phyloP scores from a whole-genome alignment of 106 monocot genomes.

The Acorus gramineus region DNA sequence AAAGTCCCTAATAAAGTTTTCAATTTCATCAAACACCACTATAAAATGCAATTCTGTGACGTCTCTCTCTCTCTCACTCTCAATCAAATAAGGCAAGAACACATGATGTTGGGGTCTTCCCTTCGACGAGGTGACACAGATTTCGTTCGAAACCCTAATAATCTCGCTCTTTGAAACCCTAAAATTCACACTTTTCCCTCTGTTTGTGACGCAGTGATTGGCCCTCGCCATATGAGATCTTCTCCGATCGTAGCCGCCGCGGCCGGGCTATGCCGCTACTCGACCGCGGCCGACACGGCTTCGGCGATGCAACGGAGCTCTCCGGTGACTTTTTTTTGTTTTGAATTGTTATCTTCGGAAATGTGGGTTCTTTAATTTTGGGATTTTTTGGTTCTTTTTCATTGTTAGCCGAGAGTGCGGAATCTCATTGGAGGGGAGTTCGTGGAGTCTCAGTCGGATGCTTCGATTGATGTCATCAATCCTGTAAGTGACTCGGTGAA shows the following conservation, averaged over 20 bases:
- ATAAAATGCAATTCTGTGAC: too few species aligned
- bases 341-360: background rate
- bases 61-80: too few species aligned
- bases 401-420: constrained; percentile 35
- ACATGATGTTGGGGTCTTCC: constrained; percentile 13
- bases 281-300: constrained; percentile 30
- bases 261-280: constrained; percentile 21
- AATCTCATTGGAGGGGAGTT: constrained; percentile 92
- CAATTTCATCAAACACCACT: too few species aligned
- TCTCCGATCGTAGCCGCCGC: background rate
- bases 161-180: background rate
- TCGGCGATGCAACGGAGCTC: constrained; percentile 14
- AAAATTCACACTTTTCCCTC: background rate
- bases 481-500: constrained; percentile 34
- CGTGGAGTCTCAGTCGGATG: constrained; percentile 54
- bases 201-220: constrained; percentile 8
- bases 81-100: too few species aligned
- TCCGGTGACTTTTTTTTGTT: constrained; percentile 19
- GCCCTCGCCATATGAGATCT: constrained; percentile 15
- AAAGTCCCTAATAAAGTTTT: too few species aligned
- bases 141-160: background rate
- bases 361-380: background rate
- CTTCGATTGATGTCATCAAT: constrained; percentile 77
- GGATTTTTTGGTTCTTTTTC: background rate
- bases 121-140: constrained; percentile 10